These are phyloP conservation scores for Serendipita indica DNA, from an alignment of 768 basidiomycete genomes.

Conservation along the genomic window DNA sequence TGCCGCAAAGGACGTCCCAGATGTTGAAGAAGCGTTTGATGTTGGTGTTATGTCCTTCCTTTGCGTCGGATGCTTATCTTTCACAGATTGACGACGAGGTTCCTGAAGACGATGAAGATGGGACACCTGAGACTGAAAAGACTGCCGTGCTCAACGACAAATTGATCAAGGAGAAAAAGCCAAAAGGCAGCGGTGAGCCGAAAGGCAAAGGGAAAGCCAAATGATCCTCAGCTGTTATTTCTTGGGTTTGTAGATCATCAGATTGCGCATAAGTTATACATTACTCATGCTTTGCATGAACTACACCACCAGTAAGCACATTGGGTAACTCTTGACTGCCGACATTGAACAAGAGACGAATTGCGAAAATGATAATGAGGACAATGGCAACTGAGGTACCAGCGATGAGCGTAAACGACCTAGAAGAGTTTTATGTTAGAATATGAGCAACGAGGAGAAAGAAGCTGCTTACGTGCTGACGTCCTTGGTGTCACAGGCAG, in stretches of 20 bases:
- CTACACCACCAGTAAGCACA: constrained; percentile 37
- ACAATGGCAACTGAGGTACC: constrained; percentile 54
- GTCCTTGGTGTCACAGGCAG: constrained; percentile 63
- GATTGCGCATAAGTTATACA: not conserved
- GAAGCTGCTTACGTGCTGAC: constrained; percentile 50
- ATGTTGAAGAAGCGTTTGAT: constrained; percentile 84
- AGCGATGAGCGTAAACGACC: constrained; percentile 58
- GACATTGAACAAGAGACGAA: constrained; percentile 48
- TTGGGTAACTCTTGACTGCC: constrained; percentile 56
- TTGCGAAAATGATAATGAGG: constrained; percentile 49
- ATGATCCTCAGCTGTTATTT: not conserved
- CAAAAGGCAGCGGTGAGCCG: constrained; percentile 10
- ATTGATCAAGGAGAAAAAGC: constrained; percentile 20
- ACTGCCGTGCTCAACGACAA: constrained; percentile 19
- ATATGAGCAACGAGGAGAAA: not conserved
- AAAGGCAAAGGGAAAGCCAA: constrained; percentile 12
- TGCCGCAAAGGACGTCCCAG: constrained; percentile 49
- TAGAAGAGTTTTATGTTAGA: constrained; percentile 19
- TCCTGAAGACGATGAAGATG: constrained; percentile 36
- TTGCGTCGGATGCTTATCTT: constrained; percentile 8
- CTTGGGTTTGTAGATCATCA: not conserved
- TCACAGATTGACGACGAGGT: constrained; percentile 32
- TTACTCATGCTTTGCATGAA: constrained; percentile 9
- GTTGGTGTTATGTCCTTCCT: constrained; percentile 28
- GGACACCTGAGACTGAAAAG: constrained; percentile 16